phyloP scores from a whole-genome alignment of 2,329 filamentous ascomycete species.

The Cladophialophora bantiana region DNA sequence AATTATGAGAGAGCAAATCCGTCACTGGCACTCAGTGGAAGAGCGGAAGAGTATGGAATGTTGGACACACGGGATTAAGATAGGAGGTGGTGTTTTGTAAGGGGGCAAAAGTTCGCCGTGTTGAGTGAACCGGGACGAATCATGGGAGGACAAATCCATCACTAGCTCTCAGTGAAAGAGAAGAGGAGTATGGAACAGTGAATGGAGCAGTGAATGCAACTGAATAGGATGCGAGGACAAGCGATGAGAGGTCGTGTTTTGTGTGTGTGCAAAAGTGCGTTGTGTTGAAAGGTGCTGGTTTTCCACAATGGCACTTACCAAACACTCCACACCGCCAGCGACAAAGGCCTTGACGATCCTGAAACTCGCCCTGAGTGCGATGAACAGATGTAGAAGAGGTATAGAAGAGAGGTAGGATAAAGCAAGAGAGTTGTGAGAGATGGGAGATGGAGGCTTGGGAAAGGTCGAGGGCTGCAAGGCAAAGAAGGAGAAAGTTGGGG shows the following conservation, averaged over 20 bases:
- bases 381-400: background rate
- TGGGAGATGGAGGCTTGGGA: slow-evolving; percentile 4
- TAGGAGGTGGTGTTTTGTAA: no score
- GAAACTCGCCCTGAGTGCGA: background rate
- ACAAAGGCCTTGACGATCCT: background rate
- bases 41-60: background rate
- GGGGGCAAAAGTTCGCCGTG: no score
- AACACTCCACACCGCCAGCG: background rate
- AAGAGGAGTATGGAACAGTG: background rate
- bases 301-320: slow-evolving; percentile 12
- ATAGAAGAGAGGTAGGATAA: background rate
- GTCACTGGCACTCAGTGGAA: slow-evolving; percentile 7
- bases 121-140: background rate
- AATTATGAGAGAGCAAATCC: background rate
- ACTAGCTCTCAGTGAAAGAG: slow-evolving; percentile 1
- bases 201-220: background rate
- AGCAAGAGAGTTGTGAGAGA: slow-evolving; percentile 12
- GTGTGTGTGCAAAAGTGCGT: background rate
- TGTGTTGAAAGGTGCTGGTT: background rate
- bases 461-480: background rate
- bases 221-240: background rate
- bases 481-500: slow-evolving; percentile 7
- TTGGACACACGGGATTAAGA: background rate
- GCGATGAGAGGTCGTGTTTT: background rate
- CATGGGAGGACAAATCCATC: background rate